Percentiles rank a stretch among this genome's conserved stretches.
Conservation (phyloP, 2,329 filamentous ascomycete genomes). For the Canariomyces notabilis region DNA sequence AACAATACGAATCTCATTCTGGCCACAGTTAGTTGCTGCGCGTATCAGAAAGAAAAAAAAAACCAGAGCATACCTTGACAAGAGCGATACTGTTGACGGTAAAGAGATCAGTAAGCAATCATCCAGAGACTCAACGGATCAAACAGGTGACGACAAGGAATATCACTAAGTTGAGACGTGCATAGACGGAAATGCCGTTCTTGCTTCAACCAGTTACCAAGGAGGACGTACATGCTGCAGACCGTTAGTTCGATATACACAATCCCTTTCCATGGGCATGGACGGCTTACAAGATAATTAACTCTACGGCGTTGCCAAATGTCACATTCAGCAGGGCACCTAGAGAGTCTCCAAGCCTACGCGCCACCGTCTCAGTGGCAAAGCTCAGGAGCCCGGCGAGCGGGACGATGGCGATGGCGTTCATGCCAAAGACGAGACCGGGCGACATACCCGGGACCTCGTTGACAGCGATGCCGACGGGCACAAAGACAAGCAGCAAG, state of each 20-base stretch:
- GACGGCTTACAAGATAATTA: slow-evolving; percentile 60
- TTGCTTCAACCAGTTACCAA: slow-evolving; percentile 39
- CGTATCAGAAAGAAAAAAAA: slow-evolving; percentile 8
- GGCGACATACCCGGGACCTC: slow-evolving; percentile 48
- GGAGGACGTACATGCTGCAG: slow-evolving; percentile 49
- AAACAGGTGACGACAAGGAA: background rate
- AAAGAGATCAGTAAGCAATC: slow-evolving; percentile 32
- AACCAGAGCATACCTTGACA: slow-evolving; percentile 50
- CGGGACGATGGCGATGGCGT: slow-evolving; percentile 70
- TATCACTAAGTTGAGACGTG: slow-evolving; percentile 16
- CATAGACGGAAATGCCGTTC: slow-evolving; percentile 29
- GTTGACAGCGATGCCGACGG: slow-evolving; percentile 65
- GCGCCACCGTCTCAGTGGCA: slow-evolving; percentile 71
- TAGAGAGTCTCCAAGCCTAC: slow-evolving; percentile 65
- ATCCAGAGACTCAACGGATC: background rate
- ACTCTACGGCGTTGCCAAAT: slow-evolving; percentile 73
- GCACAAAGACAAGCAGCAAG: slow-evolving; percentile 70
- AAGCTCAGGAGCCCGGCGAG: slow-evolving; percentile 66
- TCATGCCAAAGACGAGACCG: slow-evolving; percentile 65
- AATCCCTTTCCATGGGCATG: background rate
- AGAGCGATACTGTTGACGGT: slow-evolving; percentile 60
- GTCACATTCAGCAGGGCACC: slow-evolving; percentile 72
- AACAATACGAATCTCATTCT: slow-evolving; percentile 80
- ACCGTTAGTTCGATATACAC: background rate
- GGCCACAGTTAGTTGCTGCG: slow-evolving; percentile 28